phyloP scores from a whole-genome alignment of 768 basidiomycete species.

The Hypholoma fasciculare region DNA sequence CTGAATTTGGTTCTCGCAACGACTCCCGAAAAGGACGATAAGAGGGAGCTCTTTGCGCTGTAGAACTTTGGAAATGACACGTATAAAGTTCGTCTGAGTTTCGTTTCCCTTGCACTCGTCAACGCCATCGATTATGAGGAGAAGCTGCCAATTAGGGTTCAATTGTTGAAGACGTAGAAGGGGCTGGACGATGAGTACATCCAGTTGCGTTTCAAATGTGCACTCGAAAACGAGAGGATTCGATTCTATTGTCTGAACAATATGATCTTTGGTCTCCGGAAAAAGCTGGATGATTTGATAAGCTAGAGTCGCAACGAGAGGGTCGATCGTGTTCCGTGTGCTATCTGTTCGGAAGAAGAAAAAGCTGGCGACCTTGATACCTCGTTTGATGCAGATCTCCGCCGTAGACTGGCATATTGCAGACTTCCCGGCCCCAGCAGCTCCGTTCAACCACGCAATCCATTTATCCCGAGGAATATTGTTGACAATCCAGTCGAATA shows the following conservation, averaged over 20 bases:
- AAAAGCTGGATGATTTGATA: background rate
- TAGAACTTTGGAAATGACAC: background rate
- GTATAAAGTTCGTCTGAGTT: background rate
- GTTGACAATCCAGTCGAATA: background rate
- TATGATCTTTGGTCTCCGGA: background rate
- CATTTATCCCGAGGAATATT: background rate
- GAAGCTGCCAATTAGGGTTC: background rate
- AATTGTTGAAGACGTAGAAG: background rate
- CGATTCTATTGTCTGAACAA: background rate
- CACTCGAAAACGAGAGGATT: background rate
- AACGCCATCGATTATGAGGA: conserved; percentile 17
- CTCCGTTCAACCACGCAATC: background rate
- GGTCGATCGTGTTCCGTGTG: background rate
- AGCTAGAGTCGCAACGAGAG: background rate
- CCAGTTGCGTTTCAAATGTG: background rate
- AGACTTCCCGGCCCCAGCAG: background rate
- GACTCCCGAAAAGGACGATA: conserved; percentile 11
- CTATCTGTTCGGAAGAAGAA: background rate
- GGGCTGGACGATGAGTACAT: conserved; percentile 5
- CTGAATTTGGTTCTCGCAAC: conserved; percentile 9
- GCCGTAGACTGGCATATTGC: background rate
- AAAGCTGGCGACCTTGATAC: background rate
- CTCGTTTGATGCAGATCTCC: background rate
- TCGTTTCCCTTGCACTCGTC: conserved; percentile 21
- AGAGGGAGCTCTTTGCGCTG: background rate